These are phyloP conservation scores for Tothia fuscella DNA, from an alignment of 2,329 filamentous ascomycete species.

Conservation along the genomic window DNA sequence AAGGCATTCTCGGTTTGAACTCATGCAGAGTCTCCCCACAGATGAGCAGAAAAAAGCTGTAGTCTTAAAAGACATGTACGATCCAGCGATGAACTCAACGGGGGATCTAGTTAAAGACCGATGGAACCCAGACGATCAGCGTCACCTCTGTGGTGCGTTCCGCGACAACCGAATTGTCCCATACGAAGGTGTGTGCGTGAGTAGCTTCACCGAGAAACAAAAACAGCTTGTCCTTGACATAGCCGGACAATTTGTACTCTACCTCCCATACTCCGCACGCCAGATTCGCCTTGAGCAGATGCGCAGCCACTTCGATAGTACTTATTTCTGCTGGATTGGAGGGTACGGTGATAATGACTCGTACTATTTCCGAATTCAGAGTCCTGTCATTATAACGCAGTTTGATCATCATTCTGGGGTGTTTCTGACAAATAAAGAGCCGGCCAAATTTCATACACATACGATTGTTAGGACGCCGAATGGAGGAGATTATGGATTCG, in stretches of 20 bases:
- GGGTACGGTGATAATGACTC: conserved; percentile 53
- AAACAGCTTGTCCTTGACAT: conserved; percentile 46
- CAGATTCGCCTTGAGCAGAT: conserved; percentile 43
- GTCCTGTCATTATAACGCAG: conserved; percentile 60
- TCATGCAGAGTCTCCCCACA: conserved; percentile 52
- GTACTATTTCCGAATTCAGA: conserved; percentile 70
- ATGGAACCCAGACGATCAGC: conserved; percentile 73
- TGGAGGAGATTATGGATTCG: conserved; percentile 61
- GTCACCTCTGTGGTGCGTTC: conserved; percentile 66
- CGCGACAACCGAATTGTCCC: conserved; percentile 68
- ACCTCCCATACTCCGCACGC: conserved; percentile 48
- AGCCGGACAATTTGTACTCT: conserved; percentile 53
- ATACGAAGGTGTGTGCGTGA: conserved; percentile 52
- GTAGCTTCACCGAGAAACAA: conserved; percentile 36
- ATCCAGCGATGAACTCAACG: conserved; percentile 40
- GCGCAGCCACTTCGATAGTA: conserved; percentile 49
- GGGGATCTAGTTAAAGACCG: conserved; percentile 40
- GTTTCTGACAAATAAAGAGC: conserved; percentile 60
- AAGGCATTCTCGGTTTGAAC: conserved; percentile 52
- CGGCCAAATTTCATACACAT: conserved; percentile 69
- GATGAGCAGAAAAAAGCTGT: conserved; percentile 40
- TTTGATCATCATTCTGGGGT: conserved; percentile 74
- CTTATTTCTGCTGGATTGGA: conserved; percentile 72
- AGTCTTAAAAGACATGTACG: conserved; percentile 47
- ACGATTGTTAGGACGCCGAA: conserved; percentile 63